Percentiles rank a stretch among this genome's conserved stretches.
phyloP scores from a whole-genome alignment of 495 filamentous ascomycete genomes.

The Talaromyces borbonicus region DNA sequence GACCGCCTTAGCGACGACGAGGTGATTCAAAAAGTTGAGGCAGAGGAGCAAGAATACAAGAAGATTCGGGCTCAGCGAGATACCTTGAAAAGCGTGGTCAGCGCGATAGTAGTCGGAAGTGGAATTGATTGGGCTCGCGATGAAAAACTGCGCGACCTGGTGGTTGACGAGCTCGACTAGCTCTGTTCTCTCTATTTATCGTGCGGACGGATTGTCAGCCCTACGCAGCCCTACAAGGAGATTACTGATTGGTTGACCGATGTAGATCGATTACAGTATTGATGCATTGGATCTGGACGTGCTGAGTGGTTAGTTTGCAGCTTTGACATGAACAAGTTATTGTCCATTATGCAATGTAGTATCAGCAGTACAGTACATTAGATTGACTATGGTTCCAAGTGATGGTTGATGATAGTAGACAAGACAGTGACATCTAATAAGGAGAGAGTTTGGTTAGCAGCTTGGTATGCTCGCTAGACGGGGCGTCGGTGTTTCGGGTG shows the following conservation, averaged over 20 bases:
- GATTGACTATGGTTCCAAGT: too few species aligned
- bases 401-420: too few species aligned
- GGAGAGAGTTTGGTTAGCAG: too few species aligned
- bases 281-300: too few species aligned
- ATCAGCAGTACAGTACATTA: too few species aligned
- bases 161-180: constrained; percentile 49
- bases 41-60: constrained; percentile 46
- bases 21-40: constrained; percentile 41
- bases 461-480: neutral
- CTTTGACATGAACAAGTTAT: too few species aligned
- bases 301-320: too few species aligned
- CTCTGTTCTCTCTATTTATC: neutral
- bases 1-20: constrained; percentile 40
- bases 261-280: too few species aligned
- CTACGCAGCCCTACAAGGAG: too few species aligned
- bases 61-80: constrained; percentile 54
- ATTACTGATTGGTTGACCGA: too few species aligned
- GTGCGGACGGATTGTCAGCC: neutral
- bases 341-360: too few species aligned
- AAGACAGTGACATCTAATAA: too few species aligned
- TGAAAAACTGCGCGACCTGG: constrained; percentile 55
- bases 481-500: neutral
- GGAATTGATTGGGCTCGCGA: constrained; percentile 76
- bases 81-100: constrained; percentile 63
- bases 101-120: constrained; percentile 69